phyloP scores from a whole-genome alignment of 495 filamentous ascomycete genomes.

The Neurospora intermedia region DNA sequence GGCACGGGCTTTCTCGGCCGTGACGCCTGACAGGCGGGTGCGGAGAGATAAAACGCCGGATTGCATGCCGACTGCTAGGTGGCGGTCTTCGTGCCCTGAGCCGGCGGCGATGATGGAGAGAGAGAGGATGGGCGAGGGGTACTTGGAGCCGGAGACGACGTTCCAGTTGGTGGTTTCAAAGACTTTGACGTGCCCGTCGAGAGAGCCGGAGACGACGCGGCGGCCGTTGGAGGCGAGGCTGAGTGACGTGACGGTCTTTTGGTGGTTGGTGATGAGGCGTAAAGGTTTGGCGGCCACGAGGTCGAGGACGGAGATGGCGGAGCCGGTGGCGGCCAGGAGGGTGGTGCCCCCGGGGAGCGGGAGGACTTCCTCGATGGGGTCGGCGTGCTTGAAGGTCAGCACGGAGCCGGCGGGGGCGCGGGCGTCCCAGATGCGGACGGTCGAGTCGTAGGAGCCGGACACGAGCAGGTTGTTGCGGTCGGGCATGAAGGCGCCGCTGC shows the following conservation, averaged over 20 bases:
- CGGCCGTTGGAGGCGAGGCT: constrained; percentile 62
- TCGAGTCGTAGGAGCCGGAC: constrained; percentile 87
- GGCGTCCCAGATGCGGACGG: constrained; percentile 89
- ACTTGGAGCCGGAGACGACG: constrained; percentile 83
- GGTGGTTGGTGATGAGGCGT: constrained; percentile 81
- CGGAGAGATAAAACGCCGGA: constrained; percentile 80
- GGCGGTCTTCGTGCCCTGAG: constrained; percentile 64
- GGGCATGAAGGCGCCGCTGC: constrained; percentile 76
- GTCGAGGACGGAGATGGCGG: constrained; percentile 87
- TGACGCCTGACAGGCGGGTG: constrained; percentile 73
- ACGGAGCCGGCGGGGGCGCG: constrained; percentile 54
- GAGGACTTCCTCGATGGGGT: constrained; percentile 75
- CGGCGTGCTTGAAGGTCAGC: constrained; percentile 87
- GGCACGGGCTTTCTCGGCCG: constrained; percentile 66
- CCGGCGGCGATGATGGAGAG: constrained; percentile 62
- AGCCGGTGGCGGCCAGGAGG: constrained; percentile 72
- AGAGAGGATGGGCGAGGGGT: constrained; percentile 78
- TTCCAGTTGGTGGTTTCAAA: constrained; percentile 91
- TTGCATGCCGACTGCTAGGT: constrained; percentile 88
- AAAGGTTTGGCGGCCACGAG: constrained; percentile 82
- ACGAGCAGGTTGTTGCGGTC: constrained; percentile 66
- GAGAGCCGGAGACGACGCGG: constrained; percentile 70
- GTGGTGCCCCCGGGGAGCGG: constrained; percentile 80
- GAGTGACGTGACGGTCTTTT: constrained; percentile 91
- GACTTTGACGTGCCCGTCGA: constrained; percentile 95